phyloP scores from a whole-genome alignment of 768 basidiomycete species.

The Mycena albidolilacea region DNA sequence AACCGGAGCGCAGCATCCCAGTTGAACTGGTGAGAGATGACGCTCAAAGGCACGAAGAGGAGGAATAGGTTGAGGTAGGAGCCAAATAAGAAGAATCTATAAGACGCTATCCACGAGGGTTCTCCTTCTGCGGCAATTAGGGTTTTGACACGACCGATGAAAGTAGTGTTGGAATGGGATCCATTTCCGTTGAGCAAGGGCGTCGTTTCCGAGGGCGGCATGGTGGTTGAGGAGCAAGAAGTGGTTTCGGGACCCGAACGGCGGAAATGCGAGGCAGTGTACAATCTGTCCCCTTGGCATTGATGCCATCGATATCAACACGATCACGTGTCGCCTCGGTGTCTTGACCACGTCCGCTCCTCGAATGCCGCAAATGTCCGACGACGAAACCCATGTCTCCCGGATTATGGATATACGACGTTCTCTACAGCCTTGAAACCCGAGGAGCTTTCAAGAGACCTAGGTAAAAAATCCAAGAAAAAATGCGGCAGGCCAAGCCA shows the following conservation, averaged over 20 bases:
- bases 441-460: too few relatives aligned
- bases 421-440: too few relatives aligned
- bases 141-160: slow-evolving; percentile 52
- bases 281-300: not conserved
- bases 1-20: slow-evolving; percentile 81
- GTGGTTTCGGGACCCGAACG: slow-evolving; percentile 35
- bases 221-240: slow-evolving; percentile 50
- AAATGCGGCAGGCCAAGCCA: too few relatives aligned
- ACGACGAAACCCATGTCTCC: too few relatives aligned
- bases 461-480: too few relatives aligned
- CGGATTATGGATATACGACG: too few relatives aligned
- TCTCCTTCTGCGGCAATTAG: slow-evolving; percentile 73
- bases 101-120: slow-evolving; percentile 72
- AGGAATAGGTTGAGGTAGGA: slow-evolving; percentile 85
- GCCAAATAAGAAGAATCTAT: slow-evolving; percentile 71
- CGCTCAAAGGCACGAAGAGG: slow-evolving; percentile 83
- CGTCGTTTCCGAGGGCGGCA: slow-evolving; percentile 57
- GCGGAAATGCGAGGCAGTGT: slow-evolving; percentile 2
- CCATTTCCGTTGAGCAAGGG: slow-evolving; percentile 64
- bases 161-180: slow-evolving; percentile 42
- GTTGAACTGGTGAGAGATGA: slow-evolving; percentile 71
- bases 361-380: too few relatives aligned
- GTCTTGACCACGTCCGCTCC: too few relatives aligned
- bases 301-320: not conserved
- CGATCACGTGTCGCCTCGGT: not conserved